These are phyloP conservation scores for Articulospora tetracladia DNA, from an alignment of 495 filamentous ascomycete genomes.

Conservation along the genomic window DNA sequence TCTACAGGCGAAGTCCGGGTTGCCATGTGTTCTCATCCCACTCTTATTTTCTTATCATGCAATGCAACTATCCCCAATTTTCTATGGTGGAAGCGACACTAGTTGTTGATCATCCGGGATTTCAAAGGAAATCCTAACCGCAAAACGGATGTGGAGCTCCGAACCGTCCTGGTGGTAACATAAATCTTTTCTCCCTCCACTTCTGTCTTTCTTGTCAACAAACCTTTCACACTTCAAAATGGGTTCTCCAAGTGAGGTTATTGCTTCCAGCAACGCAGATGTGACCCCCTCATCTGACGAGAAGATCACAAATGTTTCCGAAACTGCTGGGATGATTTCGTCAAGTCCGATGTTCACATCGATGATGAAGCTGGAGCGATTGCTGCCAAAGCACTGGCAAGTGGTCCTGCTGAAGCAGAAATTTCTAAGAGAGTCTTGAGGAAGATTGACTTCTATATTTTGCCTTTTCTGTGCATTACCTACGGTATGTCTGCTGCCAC, in stretches of 20 bases:
- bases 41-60: not conserved
- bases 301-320: not conserved
- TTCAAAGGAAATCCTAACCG: too few species aligned
- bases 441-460: slow-evolving; percentile 31
- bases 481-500: slow-evolving; percentile 32
- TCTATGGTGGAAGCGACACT: not conserved
- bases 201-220: not conserved
- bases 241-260: not conserved
- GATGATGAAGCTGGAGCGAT: slow-evolving; percentile 25
- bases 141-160: not conserved
- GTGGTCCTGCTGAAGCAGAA: slow-evolving; percentile 16
- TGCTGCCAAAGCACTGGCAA: slow-evolving; percentile 23
- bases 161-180: not conserved
- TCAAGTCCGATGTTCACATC: slow-evolving; percentile 14
- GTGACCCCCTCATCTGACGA: not conserved
- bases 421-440: slow-evolving; percentile 20
- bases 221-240: not conserved
- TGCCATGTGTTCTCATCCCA: not conserved
- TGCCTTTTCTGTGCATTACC: slow-evolving; percentile 44
- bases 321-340: slow-evolving; percentile 1
- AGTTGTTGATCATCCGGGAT: not conserved
- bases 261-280: not conserved
- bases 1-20: not conserved
- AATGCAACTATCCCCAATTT: not conserved
- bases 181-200: not conserved